These are phyloP conservation scores for Gorgonomyces haynaldii DNA, from an alignment of 192 early-diverging fungal genomes.

Conservation along the genomic window DNA sequence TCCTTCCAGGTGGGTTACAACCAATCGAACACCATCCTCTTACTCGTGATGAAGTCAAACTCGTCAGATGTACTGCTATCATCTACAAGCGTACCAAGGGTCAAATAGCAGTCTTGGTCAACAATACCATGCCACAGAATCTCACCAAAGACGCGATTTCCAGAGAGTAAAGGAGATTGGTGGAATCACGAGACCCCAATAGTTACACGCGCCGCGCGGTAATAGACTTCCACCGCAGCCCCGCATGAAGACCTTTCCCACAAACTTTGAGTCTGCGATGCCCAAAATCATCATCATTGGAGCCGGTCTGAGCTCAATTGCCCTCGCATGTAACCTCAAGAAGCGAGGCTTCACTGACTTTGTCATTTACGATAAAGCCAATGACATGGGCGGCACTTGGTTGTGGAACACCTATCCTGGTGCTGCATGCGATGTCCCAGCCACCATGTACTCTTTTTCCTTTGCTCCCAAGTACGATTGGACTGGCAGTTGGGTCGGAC, in stretches of 20 bases:
- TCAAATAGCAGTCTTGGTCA: neutral
- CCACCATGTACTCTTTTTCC: slow-evolving; percentile 26
- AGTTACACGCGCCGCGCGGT: no score
- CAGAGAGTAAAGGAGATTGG: no score
- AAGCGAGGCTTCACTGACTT: neutral
- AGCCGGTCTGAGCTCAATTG: neutral
- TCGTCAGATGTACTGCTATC: slow-evolving; percentile 1
- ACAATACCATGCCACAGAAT: neutral
- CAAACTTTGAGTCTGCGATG: no score
- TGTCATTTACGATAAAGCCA: neutral
- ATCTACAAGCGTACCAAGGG: slow-evolving; percentile 1
- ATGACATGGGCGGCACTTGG: slow-evolving; percentile 5
- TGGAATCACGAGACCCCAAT: no score
- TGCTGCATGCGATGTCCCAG: slow-evolving; percentile 35
- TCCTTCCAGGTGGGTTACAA: neutral
- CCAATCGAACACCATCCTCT: slow-evolving; percentile 5
- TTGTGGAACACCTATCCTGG: slow-evolving; percentile 25
- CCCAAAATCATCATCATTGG: slow-evolving; percentile 5
- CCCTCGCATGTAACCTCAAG: neutral
- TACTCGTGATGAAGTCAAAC: neutral
- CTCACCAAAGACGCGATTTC: no score
- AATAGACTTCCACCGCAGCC: no score
- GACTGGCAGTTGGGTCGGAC: neutral
- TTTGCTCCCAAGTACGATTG: slow-evolving; percentile 21
- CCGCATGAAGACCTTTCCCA: no score